Evolutionary conservation across 116 monocot species (phyloP).

Genomic region (Trichopus zeylanicus): DNA sequence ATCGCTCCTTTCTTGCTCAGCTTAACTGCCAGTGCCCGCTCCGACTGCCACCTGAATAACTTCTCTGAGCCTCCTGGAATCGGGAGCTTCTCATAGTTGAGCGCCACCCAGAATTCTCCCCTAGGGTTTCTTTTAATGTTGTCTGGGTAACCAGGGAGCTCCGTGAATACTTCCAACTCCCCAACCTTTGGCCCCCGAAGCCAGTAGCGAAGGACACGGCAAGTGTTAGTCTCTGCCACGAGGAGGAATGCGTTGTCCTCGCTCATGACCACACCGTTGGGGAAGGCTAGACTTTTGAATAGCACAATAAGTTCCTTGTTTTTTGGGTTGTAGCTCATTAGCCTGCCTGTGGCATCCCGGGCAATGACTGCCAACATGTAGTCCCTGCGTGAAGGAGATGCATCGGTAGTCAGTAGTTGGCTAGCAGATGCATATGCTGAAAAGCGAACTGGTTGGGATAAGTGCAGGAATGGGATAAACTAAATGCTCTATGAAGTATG

Average conservation of each 20-base stretch:
- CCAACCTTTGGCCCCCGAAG: constrained; percentile 18
- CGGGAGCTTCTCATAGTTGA: background rate
- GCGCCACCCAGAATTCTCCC: constrained; percentile 29
- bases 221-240: constrained; percentile 16
- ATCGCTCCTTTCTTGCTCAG: constrained; percentile 29
- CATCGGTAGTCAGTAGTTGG: no score
- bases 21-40: constrained; percentile 13
- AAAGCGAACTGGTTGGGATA: no score
- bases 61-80: no score
- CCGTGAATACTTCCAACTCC: constrained; percentile 6
- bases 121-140: constrained; percentile 15
- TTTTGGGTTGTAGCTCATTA: constrained; percentile 14
- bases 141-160: constrained; percentile 32
- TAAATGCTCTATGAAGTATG: no score
- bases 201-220: constrained; percentile 21
- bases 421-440: no score
- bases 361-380: constrained; percentile 7
- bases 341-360: constrained; percentile 20
- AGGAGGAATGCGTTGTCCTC: constrained; percentile 19
- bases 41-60: background rate
- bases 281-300: constrained; percentile 12
- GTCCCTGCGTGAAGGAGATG: no score
- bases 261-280: constrained; percentile 23
- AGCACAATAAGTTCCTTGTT: constrained; percentile 16
- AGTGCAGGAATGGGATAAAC: no score